Percentiles rank a stretch among this genome's conserved stretches.
Evolutionary conservation across 306 rosid species (phyloP).

Genomic region (Castanea mollissima): DNA sequence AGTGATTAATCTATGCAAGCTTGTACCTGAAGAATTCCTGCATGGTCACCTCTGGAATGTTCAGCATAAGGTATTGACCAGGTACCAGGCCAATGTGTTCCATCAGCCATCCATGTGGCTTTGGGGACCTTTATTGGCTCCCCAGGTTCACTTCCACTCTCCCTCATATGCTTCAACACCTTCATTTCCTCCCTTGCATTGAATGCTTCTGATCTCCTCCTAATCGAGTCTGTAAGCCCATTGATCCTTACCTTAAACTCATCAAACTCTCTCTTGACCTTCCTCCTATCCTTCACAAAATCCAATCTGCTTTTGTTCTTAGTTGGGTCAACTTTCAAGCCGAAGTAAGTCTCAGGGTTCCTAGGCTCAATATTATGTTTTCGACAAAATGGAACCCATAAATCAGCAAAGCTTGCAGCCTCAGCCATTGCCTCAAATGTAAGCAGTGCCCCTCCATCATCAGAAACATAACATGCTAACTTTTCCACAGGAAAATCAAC

Average conservation of each 20-base stretch:
- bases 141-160: constrained; percentile 37
- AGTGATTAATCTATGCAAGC: neutral
- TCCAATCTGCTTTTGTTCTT: constrained; percentile 47
- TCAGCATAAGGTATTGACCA: constrained; percentile 37
- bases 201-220: constrained; percentile 57
- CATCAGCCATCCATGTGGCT: constrained; percentile 67
- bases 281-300: constrained; percentile 54
- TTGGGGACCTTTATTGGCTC: constrained; percentile 40
- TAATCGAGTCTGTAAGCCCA: constrained; percentile 48
- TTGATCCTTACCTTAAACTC: constrained; percentile 55
- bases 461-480: constrained; percentile 45
- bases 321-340: constrained; percentile 46
- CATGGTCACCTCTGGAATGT: constrained; percentile 45
- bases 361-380: constrained; percentile 52
- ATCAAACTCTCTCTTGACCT: constrained; percentile 54
- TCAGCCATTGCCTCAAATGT: constrained; percentile 62
- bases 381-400: constrained; percentile 59
- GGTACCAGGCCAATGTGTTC: constrained; percentile 58
- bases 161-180: constrained; percentile 49
- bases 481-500: constrained; percentile 59
- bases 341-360: constrained; percentile 45
- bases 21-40: constrained; percentile 53
- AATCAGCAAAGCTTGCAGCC: constrained; percentile 55
- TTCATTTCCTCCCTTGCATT: constrained; percentile 60
- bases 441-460: constrained; percentile 53